Conservation (phyloP, 140 eudicot genomes). For the Cichorium intybus region DNA sequence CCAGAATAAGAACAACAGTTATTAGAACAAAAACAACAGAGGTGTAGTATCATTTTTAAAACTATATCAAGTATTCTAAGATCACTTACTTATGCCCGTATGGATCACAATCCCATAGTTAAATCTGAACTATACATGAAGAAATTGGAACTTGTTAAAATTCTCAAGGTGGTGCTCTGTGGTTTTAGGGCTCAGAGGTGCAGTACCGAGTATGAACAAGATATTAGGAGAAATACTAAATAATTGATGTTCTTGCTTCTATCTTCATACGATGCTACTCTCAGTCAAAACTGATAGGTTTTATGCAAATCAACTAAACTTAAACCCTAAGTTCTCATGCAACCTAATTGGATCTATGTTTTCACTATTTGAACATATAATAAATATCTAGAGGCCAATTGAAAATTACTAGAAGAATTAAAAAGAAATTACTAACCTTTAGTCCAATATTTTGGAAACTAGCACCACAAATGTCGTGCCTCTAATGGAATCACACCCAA, state of each 20-base stretch:
- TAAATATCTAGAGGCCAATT: no score
- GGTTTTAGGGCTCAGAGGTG: conserved; percentile 27
- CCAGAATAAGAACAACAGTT: no score
- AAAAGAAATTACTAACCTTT: no score
- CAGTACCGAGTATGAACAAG: conserved; percentile 41
- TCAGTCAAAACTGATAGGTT: conserved; percentile 58
- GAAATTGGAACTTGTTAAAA: conserved; percentile 67
- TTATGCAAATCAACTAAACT: no score
- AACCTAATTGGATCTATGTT: no score
- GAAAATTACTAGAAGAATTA: no score
- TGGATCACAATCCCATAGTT: conserved; percentile 13
- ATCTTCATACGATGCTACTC: conserved; percentile 77
- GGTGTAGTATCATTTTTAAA: conserved; percentile 57
- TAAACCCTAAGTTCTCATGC: no score
- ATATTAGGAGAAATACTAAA: conserved; percentile 45
- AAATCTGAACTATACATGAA: conserved; percentile 24
- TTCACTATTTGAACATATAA: no score
- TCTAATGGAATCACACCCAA: no score
- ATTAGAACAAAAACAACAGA: no score
- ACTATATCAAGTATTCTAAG: conserved; percentile 83
- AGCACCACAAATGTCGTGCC: no score
- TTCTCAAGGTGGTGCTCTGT: conserved; percentile 59
- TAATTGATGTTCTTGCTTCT: conserved; percentile 71
- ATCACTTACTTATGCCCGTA: conserved; percentile 34
- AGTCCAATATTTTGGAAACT: no score